Conservation (phyloP, 495 filamentous ascomycete genomes). For the Podospora appendiculata region DNA sequence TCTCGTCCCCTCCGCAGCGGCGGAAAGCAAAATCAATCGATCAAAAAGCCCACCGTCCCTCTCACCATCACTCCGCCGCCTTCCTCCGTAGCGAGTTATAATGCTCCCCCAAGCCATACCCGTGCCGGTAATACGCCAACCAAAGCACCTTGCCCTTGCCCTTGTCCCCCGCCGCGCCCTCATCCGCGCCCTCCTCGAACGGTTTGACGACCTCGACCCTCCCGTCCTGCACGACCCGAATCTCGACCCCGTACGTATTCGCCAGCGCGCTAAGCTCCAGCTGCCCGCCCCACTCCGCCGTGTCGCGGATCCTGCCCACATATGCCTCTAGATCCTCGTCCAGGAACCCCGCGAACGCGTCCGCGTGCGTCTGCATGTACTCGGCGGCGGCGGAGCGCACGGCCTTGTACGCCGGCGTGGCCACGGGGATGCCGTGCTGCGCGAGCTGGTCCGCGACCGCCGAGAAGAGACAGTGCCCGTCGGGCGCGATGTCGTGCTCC, state of each 20-base stretch:
- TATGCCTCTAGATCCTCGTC: conserved; percentile 75
- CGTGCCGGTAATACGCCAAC: conserved; percentile 92
- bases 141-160: conserved; percentile 50
- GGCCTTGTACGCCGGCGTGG: conserved; percentile 34
- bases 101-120: conserved; percentile 89
- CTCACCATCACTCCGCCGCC: not conserved
- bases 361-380: conserved; percentile 44
- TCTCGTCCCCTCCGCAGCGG: not conserved
- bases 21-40: not conserved
- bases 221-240: conserved; percentile 82
- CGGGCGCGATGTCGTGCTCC: conserved; percentile 76
- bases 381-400: conserved; percentile 50
- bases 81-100: conserved; percentile 70
- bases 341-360: conserved; percentile 56
- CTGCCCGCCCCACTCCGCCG: conserved; percentile 96
- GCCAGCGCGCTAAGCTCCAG: conserved; percentile 81
- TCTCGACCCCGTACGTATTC: conserved; percentile 70
- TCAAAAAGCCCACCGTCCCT: too few relatives aligned
- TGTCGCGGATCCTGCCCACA: conserved; percentile 68
- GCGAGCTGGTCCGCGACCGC: conserved; percentile 80
- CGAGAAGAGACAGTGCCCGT: conserved; percentile 94
- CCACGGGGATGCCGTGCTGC: conserved; percentile 25
- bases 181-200: conserved; percentile 17
- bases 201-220: conserved; percentile 65
- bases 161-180: conserved; percentile 11